Conservation (phyloP, 148 eudicot species). For the Chenopodium album region DNA sequence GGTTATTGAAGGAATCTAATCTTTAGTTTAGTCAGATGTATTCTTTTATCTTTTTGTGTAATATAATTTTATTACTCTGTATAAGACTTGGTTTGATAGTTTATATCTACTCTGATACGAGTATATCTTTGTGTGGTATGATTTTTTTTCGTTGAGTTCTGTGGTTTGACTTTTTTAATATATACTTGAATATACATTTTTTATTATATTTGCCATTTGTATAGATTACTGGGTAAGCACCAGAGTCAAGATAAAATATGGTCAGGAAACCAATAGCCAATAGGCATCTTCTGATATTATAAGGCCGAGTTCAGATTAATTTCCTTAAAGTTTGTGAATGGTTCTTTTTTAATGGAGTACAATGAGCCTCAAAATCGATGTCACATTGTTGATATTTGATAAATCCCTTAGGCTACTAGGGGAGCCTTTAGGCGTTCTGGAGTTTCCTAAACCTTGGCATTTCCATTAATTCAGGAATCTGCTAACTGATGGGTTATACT, state of each 20-base stretch:
- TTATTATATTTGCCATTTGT: neutral
- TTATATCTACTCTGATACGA: neutral
- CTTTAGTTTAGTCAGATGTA: slow-evolving; percentile 18
- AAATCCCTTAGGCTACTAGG: no score
- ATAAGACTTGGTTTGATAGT: neutral
- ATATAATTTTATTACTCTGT: neutral
- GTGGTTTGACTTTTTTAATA: slow-evolving; percentile 10
- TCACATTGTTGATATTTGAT: neutral
- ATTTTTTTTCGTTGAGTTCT: neutral
- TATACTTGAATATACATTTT: neutral
- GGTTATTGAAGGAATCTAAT: slow-evolving; percentile 18
- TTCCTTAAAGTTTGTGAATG: neutral
- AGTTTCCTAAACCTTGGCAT: neutral
- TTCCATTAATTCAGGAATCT: neutral
- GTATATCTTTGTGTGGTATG: neutral
- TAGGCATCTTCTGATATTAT: slow-evolving; percentile 2
- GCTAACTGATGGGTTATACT: neutral
- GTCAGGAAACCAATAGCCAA: slow-evolving; percentile 17
- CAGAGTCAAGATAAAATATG: slow-evolving; percentile 9
- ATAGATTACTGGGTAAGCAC: no score
- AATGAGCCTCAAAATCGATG: neutral
- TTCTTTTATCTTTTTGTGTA: neutral
- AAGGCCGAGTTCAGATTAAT: neutral
- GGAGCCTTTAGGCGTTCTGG: no score
- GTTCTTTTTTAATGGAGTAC: neutral